Base-by-base conservation (phyloP, 2,329 filamentous ascomycete genomes). In the Cladophialophora immunda region DNA sequence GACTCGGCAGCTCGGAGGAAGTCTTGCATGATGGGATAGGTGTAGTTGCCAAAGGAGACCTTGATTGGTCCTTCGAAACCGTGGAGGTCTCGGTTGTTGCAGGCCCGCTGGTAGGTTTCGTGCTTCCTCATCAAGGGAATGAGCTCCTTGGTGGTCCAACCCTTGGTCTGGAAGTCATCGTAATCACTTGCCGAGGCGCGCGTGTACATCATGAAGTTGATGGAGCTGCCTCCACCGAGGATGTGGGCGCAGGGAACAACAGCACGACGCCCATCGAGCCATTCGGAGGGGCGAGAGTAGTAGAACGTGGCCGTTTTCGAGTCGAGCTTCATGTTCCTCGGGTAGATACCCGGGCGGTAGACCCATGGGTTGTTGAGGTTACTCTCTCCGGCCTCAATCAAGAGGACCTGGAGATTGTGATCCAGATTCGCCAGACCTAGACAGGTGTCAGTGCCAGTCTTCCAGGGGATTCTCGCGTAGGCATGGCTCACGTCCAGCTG, bases 231-330 rank as follows among this genome's bases (percentile, higher is more conserved):
- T 27, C 89, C 90, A 11, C 90, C 90, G 0, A 93, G 81, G 38
- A 93, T 83, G 70, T 93, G 88, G 38, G 90, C 90, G 72, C 86
- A 89, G 0, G 90, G 91, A n/a, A 93, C 90, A 54, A 92, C 85
- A 25, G 90, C 90, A 74, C 87, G 87, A 54, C 90, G 85, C 17
- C 90, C 90, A 71, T 85, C 86, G 29, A 94, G 86, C 83, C 87
- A 90, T 78, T 91, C 87, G 0, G 90, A 92, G 17, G 90, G 90
- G 47, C 88, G 85, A 56, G 90, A 93, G 78, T 93, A 88, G 76
- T 94, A 94, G 79, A 94, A 94, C 0, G 90, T 90, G 36, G 92
- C 91, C 34, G 90, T 92, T 83, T 92, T 93, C 72, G 90, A 92
- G 83, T 92, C 90, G 47, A 72, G 59, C 79, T 92, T 89, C 90